Evolutionary conservation across 306 rosid genomes (phyloP), one percentile per base, ranked within the genome.

Genomic region (Cucumis sativus): DNA sequence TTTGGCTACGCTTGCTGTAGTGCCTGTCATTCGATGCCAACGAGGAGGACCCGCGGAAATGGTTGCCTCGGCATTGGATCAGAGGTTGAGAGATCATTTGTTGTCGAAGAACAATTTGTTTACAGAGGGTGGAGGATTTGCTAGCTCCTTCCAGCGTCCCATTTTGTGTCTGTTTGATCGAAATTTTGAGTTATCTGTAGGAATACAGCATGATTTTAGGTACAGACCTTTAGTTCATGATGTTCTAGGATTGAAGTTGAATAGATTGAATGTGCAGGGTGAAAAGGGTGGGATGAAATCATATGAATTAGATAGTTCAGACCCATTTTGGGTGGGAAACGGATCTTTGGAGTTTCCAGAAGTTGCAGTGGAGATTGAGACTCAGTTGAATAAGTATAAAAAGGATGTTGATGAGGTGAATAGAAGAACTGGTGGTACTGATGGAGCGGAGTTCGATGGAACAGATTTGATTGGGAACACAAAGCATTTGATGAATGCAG

Each of bases 331-430:
- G 99, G 87, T 84, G 43, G 88, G 88, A 0, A 95, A 95, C 85
- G 97, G 96, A 4, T 89, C 86, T 20, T 58, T 92, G 40, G 97
- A 91, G 54, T 95, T 95, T 75, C 99, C 99, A 3, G 97, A 88
- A 88, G 98, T 95, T 65, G 99, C 99, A 0, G 93, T 87, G 75
- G 99, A 92, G 91, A 95, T 95, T 59, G 99, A 92, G 81, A 84
- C 89, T 35, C 99, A 95, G 67, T 79, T 95, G 89, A 89, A 63
- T 56, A 95, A 92, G 85, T 92, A 95, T 69, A 95, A 95, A 85
- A 95, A 57, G 78, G 99, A 92, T 80, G 97, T 95, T 72, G 99
- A 95, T 79, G 99, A 95, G 85, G 99, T 95, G 74, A 95, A 95
- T 82, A 89, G 89, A 83, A 87, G 93, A 78, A 95, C 99, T 12